Base-by-base conservation (phyloP, 495 filamentous ascomycete species). In the Cercophora samala region DNA sequence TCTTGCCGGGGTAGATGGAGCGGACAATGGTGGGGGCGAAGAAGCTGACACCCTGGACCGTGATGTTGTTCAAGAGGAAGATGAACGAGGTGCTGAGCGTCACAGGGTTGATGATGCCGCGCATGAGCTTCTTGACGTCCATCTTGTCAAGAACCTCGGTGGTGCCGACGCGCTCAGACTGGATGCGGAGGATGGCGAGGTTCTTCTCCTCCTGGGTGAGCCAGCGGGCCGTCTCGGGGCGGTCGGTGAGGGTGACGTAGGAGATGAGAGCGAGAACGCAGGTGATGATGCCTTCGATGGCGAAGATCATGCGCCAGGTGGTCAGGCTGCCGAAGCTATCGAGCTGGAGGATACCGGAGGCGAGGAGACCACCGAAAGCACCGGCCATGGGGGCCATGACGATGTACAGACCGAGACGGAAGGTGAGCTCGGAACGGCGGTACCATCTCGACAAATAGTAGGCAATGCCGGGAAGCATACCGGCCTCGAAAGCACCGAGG, bases 371-470 rank as follows among this genome's bases (percentile, higher is more conserved):
- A 51, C 89, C 89, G 68, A 91, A 91, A 0, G 89, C 89, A 29
- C 88, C 88, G 0, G 88, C 87, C 4, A 91, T 77, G 15, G 88
- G 87, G 0, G 88, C 85, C 87, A 87, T 89, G 55, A 88, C 88
- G 70, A 92, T 89, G 77, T 91, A 93, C 2, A 93, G 77, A 0
- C 88, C 84, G 22, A 93, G 82, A 75, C 89, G 86, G 75, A 90
- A 89, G 5, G 86, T 83, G 11, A 91, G 76, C 75, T 92, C 89
- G 69, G 83, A 83, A 55, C 88, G 81, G 19, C 87, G 82, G 68
- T 91, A 92, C 88, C 88, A 92, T 23, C 88, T 81, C 0, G 86
- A 88, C 4, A 92, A 71, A 67, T 91, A 91, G 75, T 91, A 91
- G 1, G 87, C 86, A 19, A 90, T 90, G 5, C 89, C 88, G n/a